Base-by-base conservation (phyloP, 495 filamentous ascomycete species). In the Penicillium argentinense region DNA sequence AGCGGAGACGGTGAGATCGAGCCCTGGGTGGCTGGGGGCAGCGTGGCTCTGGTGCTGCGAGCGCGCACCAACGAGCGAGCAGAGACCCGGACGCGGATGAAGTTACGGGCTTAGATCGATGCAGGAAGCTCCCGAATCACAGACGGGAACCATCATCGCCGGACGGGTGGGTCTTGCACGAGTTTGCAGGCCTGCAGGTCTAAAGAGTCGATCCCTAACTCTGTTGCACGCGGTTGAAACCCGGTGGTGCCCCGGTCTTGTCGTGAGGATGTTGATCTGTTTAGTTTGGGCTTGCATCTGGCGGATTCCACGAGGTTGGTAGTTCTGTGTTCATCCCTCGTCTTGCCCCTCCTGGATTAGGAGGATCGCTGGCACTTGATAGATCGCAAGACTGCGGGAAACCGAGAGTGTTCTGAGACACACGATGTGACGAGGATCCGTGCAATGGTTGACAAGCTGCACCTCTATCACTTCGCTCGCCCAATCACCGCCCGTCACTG, bases 11-110 rank as follows among this genome's bases (percentile, higher is more conserved):
- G 42, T 56, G 50, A 56, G 56, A 63, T 60, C 60, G 57, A 59
- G 58, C 57, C 60, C 51, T 53, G 32, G 60, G 60, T 61, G 60
- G 60, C 59, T 63, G 53, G 56, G n/a, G 45, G 38, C 34, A 46
- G 36, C 47, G 48, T 63, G 54, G 59, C 55, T 60, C 45, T 54
- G 22, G 42, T 49, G 34, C 47, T 43, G 48, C 53, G 43, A 47
- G 37, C 39, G 23, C 46, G 54, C 59, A 62, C 66, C 68, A 71
- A 71, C 65, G 62, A 67, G 63, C 61, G 56, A 61, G 56, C 58
- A 60, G 58, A 58, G 56, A 49, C 50, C 49, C 37, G 49, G 16
- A 9, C 27, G 48, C 39, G 46, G 19, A 39, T 28, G 44, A 42
- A 48, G 47, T 53, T 57, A 45, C 39, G 27, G 25, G 49, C 18